Evolutionary conservation across 2,329 filamentous ascomycete species (phyloP).

Genomic region (Aspergillus unguis): DNA sequence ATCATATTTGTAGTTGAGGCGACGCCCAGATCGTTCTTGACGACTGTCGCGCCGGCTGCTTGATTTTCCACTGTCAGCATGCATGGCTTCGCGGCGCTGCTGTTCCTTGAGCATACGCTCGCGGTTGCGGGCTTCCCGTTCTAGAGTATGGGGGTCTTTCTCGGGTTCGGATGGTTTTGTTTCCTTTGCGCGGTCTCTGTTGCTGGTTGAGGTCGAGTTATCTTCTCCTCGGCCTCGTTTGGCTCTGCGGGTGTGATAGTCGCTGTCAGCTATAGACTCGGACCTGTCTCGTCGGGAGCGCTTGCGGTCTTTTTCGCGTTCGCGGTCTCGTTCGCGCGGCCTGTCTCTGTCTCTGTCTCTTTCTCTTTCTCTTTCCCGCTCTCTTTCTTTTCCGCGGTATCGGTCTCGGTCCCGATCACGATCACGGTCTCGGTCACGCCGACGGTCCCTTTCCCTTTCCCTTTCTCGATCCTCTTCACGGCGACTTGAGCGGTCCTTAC

Average conservation of each 20-base stretch:
- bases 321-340: constrained; percentile 11
- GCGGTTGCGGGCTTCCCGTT: constrained; percentile 64
- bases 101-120: constrained; percentile 64
- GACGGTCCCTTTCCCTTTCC: constrained; percentile 1
- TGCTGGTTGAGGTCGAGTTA: constrained; percentile 18
- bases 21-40: constrained; percentile 34
- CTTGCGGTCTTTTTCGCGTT: constrained; percentile 25
- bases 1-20: constrained; percentile 50
- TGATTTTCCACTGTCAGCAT: constrained; percentile 29
- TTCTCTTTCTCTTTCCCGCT: constrained; percentile 49
- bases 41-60: constrained; percentile 35
- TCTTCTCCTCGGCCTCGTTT: constrained; percentile 36
- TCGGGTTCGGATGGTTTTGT: constrained; percentile 27
- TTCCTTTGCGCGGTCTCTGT: constrained; percentile 20
- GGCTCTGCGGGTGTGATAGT: constrained; percentile 33
- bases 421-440: constrained; percentile 11
- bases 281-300: constrained; percentile 42
- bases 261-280: constrained; percentile 30
- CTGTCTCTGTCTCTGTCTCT: constrained; percentile 28
- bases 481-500: constrained; percentile 28
- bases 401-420: constrained; percentile 28
- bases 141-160: constrained; percentile 69
- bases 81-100: constrained; percentile 59
- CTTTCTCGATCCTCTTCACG: constrained; percentile 34
- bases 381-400: constrained; percentile 44